These are phyloP conservation scores for Mucor sp. DNA, from an alignment of 371 early-diverging fungal genomes.

Conservation along the genomic window DNA sequence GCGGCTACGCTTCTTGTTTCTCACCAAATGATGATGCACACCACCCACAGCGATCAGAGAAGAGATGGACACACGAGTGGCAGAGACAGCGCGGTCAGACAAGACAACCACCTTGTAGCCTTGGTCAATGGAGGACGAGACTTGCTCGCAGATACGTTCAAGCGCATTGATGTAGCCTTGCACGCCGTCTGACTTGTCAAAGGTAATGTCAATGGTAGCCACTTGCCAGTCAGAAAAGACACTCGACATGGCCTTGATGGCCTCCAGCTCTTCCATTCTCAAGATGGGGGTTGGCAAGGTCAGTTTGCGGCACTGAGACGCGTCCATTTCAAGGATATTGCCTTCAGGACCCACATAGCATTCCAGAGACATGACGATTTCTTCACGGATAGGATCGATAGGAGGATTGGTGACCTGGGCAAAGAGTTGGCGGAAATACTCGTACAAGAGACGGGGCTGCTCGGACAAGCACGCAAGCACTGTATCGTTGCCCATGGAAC, in stretches of 20 bases:
- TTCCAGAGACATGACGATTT: conserved; percentile 94
- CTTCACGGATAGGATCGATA: conserved; percentile 98
- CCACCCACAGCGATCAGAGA: conserved; percentile 88
- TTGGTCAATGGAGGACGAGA: conserved; percentile 69
- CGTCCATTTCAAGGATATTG: conserved; percentile 85
- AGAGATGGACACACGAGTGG: conserved; percentile 80
- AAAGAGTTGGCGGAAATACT: conserved; percentile 96
- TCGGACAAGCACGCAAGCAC: conserved; percentile 91
- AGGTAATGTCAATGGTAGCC: conserved; percentile 88
- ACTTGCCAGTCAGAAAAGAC: conserved; percentile 77
- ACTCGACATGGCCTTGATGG: conserved; percentile 66
- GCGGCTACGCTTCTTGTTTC: conserved; percentile 83
- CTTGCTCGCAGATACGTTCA: conserved; percentile 87
- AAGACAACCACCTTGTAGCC: conserved; percentile 83
- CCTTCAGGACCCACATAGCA: conserved; percentile 97
- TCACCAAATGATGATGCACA: conserved; percentile 92
- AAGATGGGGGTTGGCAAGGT: conserved; percentile 85
- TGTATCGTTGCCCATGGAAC: conserved; percentile 97
- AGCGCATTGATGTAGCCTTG: conserved; percentile 77
- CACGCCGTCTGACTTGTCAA: conserved; percentile 70
- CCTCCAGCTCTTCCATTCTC: conserved; percentile 76
- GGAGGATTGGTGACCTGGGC: conserved; percentile 98
- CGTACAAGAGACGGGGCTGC: conserved; percentile 88
- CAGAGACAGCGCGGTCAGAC: conserved; percentile 71
- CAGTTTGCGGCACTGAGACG: conserved; percentile 77